Percentiles rank a stretch among this genome's conserved stretches.
These are phyloP conservation scores for Macrophomina tecta DNA, from an alignment of 2,329 filamentous ascomycete species.

Conservation along the genomic window DNA sequence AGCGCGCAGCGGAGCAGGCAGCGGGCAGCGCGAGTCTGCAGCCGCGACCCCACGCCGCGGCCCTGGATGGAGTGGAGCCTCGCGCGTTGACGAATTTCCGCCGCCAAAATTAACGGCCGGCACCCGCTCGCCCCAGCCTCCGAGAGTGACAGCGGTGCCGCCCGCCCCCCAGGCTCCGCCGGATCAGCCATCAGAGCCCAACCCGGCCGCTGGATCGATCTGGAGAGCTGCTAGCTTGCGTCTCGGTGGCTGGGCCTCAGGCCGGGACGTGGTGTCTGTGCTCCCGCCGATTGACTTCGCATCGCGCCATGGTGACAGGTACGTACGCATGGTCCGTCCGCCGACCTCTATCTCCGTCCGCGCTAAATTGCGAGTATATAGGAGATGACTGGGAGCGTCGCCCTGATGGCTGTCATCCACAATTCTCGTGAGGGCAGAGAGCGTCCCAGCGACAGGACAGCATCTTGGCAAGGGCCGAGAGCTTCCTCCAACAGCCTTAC, in stretches of 20 bases:
- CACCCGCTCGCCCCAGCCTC: not conserved
- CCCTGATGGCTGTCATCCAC: too few relatives aligned
- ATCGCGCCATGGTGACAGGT: not conserved
- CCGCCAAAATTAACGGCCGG: constrained; percentile 11
- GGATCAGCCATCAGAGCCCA: not conserved
- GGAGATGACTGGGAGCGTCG: not conserved
- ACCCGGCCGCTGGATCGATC: not conserved
- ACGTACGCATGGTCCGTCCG: not conserved
- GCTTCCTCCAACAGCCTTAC: too few relatives aligned
- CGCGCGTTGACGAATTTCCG: not conserved
- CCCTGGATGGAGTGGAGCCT: constrained; percentile 15
- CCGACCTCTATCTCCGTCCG: not conserved
- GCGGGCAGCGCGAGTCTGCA: not conserved
- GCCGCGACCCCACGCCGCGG: constrained; percentile 1
- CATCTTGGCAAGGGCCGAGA: too few relatives aligned
- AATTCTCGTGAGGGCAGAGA: too few relatives aligned
- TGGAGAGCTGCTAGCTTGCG: not conserved
- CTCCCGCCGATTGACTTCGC: not conserved
- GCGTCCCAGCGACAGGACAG: too few relatives aligned
- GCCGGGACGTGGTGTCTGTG: not conserved
- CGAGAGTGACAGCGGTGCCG: constrained; percentile 3
- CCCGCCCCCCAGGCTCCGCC: not conserved
- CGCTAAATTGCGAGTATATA: constrained; percentile 4
- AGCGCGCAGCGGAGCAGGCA: too few relatives aligned
- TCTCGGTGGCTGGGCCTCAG: constrained; percentile 8